phyloP scores from a whole-genome alignment of 306 rosid genomes.

The Prunus padus region DNA sequence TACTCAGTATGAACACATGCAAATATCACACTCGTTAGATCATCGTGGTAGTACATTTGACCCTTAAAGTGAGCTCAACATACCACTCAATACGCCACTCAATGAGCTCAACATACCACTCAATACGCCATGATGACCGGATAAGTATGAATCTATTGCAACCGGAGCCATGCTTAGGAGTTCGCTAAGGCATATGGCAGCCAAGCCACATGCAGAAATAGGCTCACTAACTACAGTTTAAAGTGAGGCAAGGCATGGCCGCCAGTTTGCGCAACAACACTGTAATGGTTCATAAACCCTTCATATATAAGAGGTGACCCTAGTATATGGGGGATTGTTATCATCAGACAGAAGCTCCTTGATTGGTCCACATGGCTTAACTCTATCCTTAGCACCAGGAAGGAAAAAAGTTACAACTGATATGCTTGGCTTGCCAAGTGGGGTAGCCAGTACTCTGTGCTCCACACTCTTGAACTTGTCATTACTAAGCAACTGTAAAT shows the following conservation, averaged over 20 bases:
- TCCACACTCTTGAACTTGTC: slow-evolving; percentile 22
- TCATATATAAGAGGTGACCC: neutral
- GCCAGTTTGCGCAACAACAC: neutral
- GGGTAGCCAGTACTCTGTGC: slow-evolving; percentile 17
- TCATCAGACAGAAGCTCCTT: slow-evolving; percentile 4
- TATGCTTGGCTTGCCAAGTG: slow-evolving; percentile 4
- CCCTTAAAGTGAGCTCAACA: no score
- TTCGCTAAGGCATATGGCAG: no score
- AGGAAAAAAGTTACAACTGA: neutral
- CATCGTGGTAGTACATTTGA: no score
- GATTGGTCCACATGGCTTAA: slow-evolving; percentile 3
- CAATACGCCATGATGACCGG: no score
- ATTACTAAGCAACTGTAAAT: slow-evolving; percentile 15
- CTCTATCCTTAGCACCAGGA: neutral
- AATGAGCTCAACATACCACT: no score
- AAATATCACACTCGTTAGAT: no score
- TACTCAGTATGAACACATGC: no score
- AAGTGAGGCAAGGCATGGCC: neutral
- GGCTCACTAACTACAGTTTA: neutral
- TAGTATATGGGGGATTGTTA: neutral
- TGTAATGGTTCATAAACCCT: neutral
- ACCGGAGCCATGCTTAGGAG: no score
- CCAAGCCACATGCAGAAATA: no score
- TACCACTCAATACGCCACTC: no score
- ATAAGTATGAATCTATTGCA: no score